Evolutionary conservation across 768 basidiomycete species (phyloP).

Genomic region (Collybia sp.): DNA sequence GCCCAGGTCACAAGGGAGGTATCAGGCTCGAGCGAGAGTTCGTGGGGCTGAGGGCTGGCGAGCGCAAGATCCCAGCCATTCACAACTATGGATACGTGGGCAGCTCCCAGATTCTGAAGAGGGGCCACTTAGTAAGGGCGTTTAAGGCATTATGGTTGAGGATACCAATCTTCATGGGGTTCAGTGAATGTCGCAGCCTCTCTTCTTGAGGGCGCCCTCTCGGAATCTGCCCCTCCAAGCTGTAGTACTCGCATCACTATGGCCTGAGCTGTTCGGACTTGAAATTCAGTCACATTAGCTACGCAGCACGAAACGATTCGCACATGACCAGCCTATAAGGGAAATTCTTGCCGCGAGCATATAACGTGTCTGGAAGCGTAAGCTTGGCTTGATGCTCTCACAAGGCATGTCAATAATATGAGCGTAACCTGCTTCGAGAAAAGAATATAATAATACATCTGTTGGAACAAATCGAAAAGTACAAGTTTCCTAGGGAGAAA

Average conservation of each 20-base stretch:
- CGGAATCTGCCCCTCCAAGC: background rate
- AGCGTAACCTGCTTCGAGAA: no score
- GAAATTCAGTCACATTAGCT: no score
- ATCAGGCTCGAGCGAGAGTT: slow-evolving; percentile 53
- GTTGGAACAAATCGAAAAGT: no score
- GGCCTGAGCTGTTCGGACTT: no score
- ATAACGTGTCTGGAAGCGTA: no score
- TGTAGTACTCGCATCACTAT: no score
- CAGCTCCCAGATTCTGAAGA: background rate
- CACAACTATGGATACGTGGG: slow-evolving; percentile 55
- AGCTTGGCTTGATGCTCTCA: background rate
- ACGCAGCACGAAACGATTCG: no score
- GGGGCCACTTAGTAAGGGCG: background rate
- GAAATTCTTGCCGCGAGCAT: no score
- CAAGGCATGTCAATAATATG: no score
- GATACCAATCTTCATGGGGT: slow-evolving; percentile 67
- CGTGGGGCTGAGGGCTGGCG: slow-evolving; percentile 21
- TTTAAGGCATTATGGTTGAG: slow-evolving; percentile 57
- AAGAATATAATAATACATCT: no score
- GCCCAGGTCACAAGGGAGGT: slow-evolving; percentile 67
- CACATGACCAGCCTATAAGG: no score
- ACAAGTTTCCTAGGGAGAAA: no score
- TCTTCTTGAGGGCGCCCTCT: slow-evolving; percentile 36
- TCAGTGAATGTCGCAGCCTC: slow-evolving; percentile 46
- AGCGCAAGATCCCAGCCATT: slow-evolving; percentile 40